Evolutionary conservation across 306 rosid genomes (phyloP), one percentile per base, ranked within the genome.

Genomic region (Quercus rubra): DNA sequence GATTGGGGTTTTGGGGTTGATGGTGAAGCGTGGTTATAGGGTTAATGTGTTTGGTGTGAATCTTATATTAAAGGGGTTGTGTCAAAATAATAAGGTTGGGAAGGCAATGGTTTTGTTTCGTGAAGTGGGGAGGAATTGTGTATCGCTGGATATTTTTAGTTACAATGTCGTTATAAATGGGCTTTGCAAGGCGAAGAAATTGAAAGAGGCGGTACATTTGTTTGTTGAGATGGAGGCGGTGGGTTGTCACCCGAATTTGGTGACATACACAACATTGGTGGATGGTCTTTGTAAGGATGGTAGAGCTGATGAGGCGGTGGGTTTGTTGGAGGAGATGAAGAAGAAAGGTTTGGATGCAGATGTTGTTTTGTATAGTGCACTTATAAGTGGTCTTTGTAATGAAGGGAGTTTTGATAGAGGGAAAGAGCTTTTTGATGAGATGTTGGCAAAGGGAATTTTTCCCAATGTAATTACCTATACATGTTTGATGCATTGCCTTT

Each of bases 401-500:
- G 77, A 84, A 6, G 91, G 94, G 25, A 80, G 80, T 63, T 55
- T 83, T 62, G 85, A 82, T 35, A 87, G 70, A 79, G 97, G 84
- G 19, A 90, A 86, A 75, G 76, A 79, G 7, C 77, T 95, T 27
- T 89, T 90, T 77, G 55, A 86, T 70, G 90, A 91, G 78, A 95
- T 95, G 98, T 20, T 87, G 76, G 75, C 43, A 25, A 87, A 81
- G 81, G 91, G 88, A 46, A 86, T 92, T 84, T 19, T 70, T 70
- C 99, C 96, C 4, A 83, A 88, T 83, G 95, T 86, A 68, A 79
- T 89, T 78, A 78, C 87, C n/a, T 92, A 95, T 73, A 87, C 81
- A 71, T 80, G 85, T 80, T 88, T 95, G 85, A 90, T 90, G 72
- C 83, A 90, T 71, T 78, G 73, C 51, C 92, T 92, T 66, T 84